A percentile compares a stretch with the other conserved stretches of the same genome.
phyloP scores from a whole-genome alignment of 169 alveolate species.

The Sarcocystis neurona region DNA sequence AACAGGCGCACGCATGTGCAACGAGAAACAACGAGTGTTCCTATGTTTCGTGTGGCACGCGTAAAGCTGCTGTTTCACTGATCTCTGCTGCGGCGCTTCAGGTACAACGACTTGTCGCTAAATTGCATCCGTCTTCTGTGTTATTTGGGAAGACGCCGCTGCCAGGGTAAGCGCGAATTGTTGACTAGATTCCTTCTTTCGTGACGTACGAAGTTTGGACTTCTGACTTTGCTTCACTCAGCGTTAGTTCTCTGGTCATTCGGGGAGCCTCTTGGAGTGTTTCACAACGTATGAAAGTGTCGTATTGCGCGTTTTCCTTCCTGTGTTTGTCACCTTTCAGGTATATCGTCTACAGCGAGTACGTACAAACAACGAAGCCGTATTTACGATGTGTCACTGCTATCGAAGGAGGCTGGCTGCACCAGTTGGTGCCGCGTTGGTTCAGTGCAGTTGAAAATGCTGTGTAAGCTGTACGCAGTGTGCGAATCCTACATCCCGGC shows the following conservation, averaged over 20 bases:
- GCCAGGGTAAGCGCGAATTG: conserved; percentile 6
- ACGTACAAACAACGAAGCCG: conserved; percentile 97
- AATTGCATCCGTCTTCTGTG: conserved; percentile 28
- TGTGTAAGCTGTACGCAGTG: neutral
- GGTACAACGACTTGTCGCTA: conserved; percentile 7
- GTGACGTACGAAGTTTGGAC: neutral
- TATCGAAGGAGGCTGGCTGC: conserved; percentile 97
- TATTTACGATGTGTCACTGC: conserved; percentile 95
- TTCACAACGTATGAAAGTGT: neutral
- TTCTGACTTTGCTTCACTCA: neutral
- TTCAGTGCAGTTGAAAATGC: neutral
- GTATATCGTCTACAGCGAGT: conserved; percentile 98
- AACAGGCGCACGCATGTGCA: too few species aligned
- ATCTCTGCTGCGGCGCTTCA: neutral
- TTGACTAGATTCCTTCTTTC: neutral
- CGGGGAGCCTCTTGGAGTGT: neutral
- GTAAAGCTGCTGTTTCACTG: neutral
- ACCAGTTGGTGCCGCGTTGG: conserved; percentile 78
- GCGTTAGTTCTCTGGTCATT: neutral
- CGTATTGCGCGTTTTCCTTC: neutral
- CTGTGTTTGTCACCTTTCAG: neutral
- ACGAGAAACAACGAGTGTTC: neutral
- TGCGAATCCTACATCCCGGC: neutral
- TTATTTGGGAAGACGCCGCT: neutral
- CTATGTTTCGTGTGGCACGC: neutral